Evolutionary conservation across 2,329 filamentous ascomycete genomes (phyloP).

Genomic region (Alternaria sp.): DNA sequence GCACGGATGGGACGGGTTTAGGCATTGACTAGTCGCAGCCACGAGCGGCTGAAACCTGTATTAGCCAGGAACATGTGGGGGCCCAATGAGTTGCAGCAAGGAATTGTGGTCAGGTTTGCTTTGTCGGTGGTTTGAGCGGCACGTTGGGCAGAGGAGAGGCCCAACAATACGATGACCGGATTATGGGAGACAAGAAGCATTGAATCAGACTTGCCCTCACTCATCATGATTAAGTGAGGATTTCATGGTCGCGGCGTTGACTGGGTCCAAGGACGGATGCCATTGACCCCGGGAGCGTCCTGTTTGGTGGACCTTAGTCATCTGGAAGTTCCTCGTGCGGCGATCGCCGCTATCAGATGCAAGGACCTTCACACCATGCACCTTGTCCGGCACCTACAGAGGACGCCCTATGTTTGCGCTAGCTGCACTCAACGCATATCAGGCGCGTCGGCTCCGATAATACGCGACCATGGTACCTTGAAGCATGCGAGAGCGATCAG

Average conservation of each 20-base stretch:
- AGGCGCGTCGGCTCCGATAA: not conserved
- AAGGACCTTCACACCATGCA: constrained; percentile 32
- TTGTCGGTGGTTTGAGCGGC: not conserved
- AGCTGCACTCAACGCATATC: constrained; percentile 32
- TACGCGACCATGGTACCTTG: not conserved
- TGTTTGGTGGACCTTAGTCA: constrained; percentile 18
- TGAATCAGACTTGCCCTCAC: not conserved
- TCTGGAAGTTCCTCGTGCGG: constrained; percentile 8
- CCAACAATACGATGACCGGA: not conserved
- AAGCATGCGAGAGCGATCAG: constrained; percentile 8
- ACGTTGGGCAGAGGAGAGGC: not conserved
- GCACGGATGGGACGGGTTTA: constrained; percentile 16
- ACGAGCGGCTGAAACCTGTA: constrained; percentile 10
- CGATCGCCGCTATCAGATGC: constrained; percentile 10
- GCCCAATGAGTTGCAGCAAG: not conserved
- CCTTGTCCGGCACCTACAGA: constrained; percentile 16
- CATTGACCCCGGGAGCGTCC: not conserved
- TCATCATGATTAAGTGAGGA: not conserved
- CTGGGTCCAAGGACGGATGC: not conserved
- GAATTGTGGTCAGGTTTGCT: not conserved
- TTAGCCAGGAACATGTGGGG: constrained; percentile 18
- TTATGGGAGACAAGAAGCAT: not conserved
- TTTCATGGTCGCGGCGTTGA: not conserved
- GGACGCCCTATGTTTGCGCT: constrained; percentile 32
- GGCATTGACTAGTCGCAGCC: constrained; percentile 12